These are phyloP conservation scores for Eucalyptus marginata DNA, from an alignment of 345 rosid species.

Conservation along the genomic window DNA sequence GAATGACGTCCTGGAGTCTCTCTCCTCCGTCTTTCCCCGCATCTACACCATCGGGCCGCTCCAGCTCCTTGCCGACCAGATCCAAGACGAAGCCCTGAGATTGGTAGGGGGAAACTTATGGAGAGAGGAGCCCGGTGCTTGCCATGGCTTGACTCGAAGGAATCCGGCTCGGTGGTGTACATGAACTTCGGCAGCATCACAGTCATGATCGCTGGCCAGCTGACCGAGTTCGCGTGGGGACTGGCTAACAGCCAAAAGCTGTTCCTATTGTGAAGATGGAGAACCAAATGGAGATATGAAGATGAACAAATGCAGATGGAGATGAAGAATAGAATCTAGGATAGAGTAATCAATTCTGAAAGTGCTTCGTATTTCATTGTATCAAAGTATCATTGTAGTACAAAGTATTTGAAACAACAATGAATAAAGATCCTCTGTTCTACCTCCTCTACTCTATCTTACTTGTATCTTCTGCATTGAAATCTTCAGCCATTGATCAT, in stretches of 20 bases:
- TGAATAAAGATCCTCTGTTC: too few relatives aligned
- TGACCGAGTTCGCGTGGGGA: constrained; percentile 9
- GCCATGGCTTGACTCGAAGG: neutral
- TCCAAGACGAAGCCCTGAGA: neutral
- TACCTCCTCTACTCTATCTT: too few relatives aligned
- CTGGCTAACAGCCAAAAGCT: neutral
- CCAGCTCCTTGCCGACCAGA: neutral
- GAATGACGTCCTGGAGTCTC: neutral
- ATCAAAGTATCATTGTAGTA: too few relatives aligned
- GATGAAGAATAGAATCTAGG: too few relatives aligned
- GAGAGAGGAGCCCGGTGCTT: neutral
- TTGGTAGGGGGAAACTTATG: neutral
- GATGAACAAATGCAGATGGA: too few relatives aligned
- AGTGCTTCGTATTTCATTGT: too few relatives aligned
- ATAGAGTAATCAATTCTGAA: too few relatives aligned
- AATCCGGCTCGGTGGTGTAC: constrained; percentile 1
- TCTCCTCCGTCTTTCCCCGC: constrained; percentile 1
- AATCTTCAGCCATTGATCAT: too few relatives aligned
- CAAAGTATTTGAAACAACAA: too few relatives aligned
- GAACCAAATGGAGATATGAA: too few relatives aligned
- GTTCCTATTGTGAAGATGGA: neutral
- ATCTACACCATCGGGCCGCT: constrained; percentile 22
- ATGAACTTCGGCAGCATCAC: constrained; percentile 7
- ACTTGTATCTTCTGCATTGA: too few relatives aligned
- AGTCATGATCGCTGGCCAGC: neutral